Base-by-base conservation (phyloP, 2,329 filamentous ascomycete species). In the Sporothrix schenckii region DNA sequence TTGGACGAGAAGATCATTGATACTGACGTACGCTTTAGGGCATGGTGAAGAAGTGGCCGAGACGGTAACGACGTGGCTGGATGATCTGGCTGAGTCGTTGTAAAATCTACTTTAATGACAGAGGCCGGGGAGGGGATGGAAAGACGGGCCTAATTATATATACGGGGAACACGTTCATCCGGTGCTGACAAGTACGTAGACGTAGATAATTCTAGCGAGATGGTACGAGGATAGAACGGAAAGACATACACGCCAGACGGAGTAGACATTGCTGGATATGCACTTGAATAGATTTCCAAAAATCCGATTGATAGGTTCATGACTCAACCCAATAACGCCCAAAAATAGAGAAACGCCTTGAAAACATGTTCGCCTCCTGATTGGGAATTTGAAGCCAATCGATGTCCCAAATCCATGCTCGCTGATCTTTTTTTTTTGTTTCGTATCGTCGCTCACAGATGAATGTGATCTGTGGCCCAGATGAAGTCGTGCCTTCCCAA, bases 41-140 rank as follows among this genome's bases (percentile, higher is more conserved):
- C 80, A 86, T 69, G 84, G 83, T 68, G 83, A 86, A 72, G 76
- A 76, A 1, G 81, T 87, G 10, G 84, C 84, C 1, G 80, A 83
- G 70, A 85, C 83, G 74, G 83, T 83, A 6, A 78, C 75, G 54
- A 47, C 71, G 0, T 86, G 87, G 83, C 79, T 86, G 11, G 81
- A 83, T n/a, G 87, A 90, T 75, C 82, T 89, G 34, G 72, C 72
- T 4, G 70, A 71, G 2, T 52, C 60, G 3, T 41, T 66, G n/a
- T 70, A 27, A 61, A 2, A 63, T 27, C 1, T 63, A 10, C 2
- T 4, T 10, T 3, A 39, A 39, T 9, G 6, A 24, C 9, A 19
- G 10, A 65, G 5, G 27, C 39, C 11, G 19, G 34, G 3, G 9
- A 24, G 16, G 14, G 50, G 27, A 24, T 5, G 27, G 14, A 6